Conservation (phyloP, 345 rosid genomes). For the Arabidopsis suecica region DNA sequence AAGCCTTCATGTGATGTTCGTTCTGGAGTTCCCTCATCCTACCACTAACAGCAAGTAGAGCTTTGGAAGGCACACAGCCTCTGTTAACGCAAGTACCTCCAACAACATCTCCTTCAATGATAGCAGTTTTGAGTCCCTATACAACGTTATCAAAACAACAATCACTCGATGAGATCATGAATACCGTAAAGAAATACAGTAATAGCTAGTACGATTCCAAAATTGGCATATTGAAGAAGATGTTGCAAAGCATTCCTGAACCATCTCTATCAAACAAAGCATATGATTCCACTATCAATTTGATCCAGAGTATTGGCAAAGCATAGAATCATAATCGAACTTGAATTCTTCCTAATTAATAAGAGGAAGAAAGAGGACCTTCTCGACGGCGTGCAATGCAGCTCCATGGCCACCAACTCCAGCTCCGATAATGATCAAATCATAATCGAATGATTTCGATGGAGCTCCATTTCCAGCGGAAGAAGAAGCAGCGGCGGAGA, state of each 20-base stretch:
- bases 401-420: conserved; percentile 99
- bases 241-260: not conserved
- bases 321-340: not conserved
- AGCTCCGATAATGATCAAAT: conserved; percentile 85
- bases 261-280: not conserved
- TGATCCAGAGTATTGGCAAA: conserved; percentile 7
- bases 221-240: not conserved
- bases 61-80: conserved; percentile 98
- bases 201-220: not conserved
- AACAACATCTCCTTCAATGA: conserved; percentile 94
- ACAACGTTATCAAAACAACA: not conserved
- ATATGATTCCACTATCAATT: not conserved
- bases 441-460: conserved; percentile 79
- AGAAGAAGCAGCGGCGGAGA: conserved; percentile 47
- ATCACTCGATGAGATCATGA: not conserved
- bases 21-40: conserved; percentile 91
- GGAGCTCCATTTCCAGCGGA: conserved; percentile 58
- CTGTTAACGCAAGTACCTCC: conserved; percentile 99
- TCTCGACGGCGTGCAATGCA: conserved; percentile 95
- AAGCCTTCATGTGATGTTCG: conserved; percentile 94
- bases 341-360: not conserved
- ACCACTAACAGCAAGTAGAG: conserved; percentile 97
- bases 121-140: conserved; percentile 93
- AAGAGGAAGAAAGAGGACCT: conserved; percentile 48
- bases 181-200: not conserved